phyloP scores from a whole-genome alignment of 2,329 filamentous ascomycete genomes.

The Aspergillus neotritici region DNA sequence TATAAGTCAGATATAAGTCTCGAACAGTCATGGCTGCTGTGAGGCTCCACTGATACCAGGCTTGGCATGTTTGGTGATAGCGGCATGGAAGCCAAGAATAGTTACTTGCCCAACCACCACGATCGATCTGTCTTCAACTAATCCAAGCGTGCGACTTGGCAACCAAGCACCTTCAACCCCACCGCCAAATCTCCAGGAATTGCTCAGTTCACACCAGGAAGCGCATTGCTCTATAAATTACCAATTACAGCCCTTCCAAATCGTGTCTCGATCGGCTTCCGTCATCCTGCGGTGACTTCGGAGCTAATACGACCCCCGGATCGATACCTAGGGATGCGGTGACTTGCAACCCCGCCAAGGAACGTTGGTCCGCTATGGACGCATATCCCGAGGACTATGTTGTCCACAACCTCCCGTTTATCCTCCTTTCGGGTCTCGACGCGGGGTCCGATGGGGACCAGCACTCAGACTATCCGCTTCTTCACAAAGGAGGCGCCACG shows the following conservation, averaged over 20 bases:
- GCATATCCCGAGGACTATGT: slow-evolving; percentile 61
- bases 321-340: slow-evolving; percentile 27
- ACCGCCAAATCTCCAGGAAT: no score
- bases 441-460: slow-evolving; percentile 29
- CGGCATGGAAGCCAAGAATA: slow-evolving; percentile 1
- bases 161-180: no score
- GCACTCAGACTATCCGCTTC: slow-evolving; percentile 43
- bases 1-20: no score
- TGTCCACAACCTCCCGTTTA: slow-evolving; percentile 77
- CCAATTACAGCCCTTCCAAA: no score
- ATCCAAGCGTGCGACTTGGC: no score
- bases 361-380: slow-evolving; percentile 39
- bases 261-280: no score
- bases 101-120: not conserved
- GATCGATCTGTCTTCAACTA: not conserved
- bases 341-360: slow-evolving; percentile 19
- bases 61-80: slow-evolving; percentile 1
- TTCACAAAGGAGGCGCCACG: slow-evolving; percentile 53
- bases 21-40: no score
- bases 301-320: not conserved
- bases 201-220: no score
- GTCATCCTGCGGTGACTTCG: not conserved
- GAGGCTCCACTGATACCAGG: no score
- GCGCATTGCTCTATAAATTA: no score
- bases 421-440: slow-evolving; percentile 73